Evolutionary conservation across 768 basidiomycete genomes (phyloP), one percentile per base, ranked within the genome.

Genomic region (Naematelia aurantialba): DNA sequence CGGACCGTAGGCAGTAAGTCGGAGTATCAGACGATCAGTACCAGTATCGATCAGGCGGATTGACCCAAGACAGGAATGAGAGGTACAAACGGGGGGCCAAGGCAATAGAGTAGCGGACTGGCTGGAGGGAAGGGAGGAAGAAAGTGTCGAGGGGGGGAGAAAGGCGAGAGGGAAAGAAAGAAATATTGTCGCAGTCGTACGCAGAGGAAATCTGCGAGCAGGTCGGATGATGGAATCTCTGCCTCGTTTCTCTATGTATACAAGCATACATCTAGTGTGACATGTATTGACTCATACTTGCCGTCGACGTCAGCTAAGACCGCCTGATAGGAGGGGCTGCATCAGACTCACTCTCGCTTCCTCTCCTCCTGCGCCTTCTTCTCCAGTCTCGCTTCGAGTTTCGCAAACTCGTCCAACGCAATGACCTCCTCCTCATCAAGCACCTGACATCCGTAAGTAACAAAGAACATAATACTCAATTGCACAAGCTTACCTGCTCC

Each of bases 381-480:
- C 56, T 72, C 68, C 44, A 67, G 42, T 52, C 70, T 61, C 21
- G 65, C 70, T 54, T 69, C 70, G 11, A 69, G 53, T 60, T 69
- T 97, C 39, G 83, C 80, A 69, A 98, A 98, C 78, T 96, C 96
- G 61, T 86, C 84, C 62, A 89, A 72, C 0, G 94, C 89, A 48
- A 98, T 83, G 30, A 82, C 79, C 75, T 98, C 96, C 67, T 98
- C 96, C 65, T 88, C 84, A 69, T 91, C 93, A 52, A 97, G 76
- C 4, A 97, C 82, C 92, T 97, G 68, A 8, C n/a, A 27, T 57
- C 47, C 56, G 60, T 55, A 27, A 25, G 24, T 22, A 31, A 4
- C 49, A 14, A 8, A 29, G 27, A 56, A 52, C 13, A 3, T 17
- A n/a, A 29, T 24, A 19, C 24, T 4, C 12, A 27, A 8, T 8